These are phyloP conservation scores for Hyaloscypha finlandica DNA, from an alignment of 495 filamentous ascomycete species.

Conservation along the genomic window DNA sequence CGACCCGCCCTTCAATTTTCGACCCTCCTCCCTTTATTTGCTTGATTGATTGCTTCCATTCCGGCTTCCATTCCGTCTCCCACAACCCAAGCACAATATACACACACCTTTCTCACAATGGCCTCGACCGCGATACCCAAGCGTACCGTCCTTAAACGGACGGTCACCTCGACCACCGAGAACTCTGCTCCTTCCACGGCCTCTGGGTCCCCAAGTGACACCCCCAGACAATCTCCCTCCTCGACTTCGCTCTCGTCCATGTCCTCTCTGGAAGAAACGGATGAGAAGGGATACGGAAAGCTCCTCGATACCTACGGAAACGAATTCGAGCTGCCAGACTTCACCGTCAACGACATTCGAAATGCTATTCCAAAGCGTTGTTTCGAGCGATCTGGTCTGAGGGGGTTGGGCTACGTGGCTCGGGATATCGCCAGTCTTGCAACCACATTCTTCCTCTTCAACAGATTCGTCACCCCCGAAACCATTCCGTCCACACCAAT, in stretches of 20 bases:
- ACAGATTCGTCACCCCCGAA: conserved; percentile 63
- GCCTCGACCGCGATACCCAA: conserved; percentile 60
- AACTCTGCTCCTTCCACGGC: conserved; percentile 61
- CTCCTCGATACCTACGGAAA: conserved; percentile 75
- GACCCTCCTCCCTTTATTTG: background rate
- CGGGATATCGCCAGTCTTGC: conserved; percentile 67
- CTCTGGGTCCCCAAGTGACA: conserved; percentile 65
- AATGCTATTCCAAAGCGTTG: conserved; percentile 84
- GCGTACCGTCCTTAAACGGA: conserved; percentile 52
- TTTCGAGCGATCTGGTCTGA: conserved; percentile 68
- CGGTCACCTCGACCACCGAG: conserved; percentile 49
- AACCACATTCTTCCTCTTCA: conserved; percentile 65
- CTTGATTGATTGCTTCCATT: background rate
- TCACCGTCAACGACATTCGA: conserved; percentile 77
- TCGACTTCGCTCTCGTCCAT: conserved; percentile 91
- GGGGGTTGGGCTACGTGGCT: conserved; percentile 65
- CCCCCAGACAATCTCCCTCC: conserved; percentile 76
- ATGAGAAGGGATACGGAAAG: conserved; percentile 47
- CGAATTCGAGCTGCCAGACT: conserved; percentile 72
- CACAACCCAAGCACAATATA: background rate
- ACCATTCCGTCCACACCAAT: conserved; percentile 57
- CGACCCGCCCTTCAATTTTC: conserved; percentile 9
- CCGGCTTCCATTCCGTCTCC: background rate
- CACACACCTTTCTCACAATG: conserved; percentile 41
- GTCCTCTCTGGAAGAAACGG: conserved; percentile 58